Evolutionary conservation across 345 rosid genomes (phyloP), one percentile per base, ranked within the genome.

Genomic region (Citrus australasica): DNA sequence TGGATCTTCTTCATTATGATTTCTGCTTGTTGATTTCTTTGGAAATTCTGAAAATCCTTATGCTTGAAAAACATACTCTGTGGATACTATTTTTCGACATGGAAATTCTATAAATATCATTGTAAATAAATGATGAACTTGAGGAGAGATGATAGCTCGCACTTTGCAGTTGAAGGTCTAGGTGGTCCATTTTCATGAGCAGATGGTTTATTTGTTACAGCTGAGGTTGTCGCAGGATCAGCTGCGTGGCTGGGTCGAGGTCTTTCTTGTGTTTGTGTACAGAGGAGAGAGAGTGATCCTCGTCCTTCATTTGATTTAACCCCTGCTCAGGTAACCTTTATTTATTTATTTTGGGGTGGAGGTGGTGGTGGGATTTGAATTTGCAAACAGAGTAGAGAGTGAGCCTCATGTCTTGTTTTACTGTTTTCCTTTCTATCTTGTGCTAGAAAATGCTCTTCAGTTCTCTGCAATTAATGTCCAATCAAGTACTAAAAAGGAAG

Each of bases 231-330:
- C 76, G 98, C 94, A 78, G 99, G 99, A 85, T 96, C 99, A 19
- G 94, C 99, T 71, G 99, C 99, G 38, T 94, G 98, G 98, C 88
- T 94, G 77, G 99, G 98, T 60, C 88, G 98, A 79, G 98, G 99
- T 66, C 95, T 96, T 86, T 96, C 99, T 53, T 96, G 99, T 76
- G 99, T 96, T 73, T 96, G 99, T 81, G 99, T 89, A 78, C 99
- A 96, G 87, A 90, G 97, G 82, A 87, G 95, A 83, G 97, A 91
- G 81, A 88, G 81, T 11, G 97, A 96, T 71, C 79, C 89, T 22
- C 97, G 97, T 79, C 94, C 99, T 63, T 92, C 98, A 13, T 94
- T 96, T 92, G 98, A 92, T 90, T 85, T 96, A 81, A 94, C 98
- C 60, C 97, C 94, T 80, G 82, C 89, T 58, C 99, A 96, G 98